These are phyloP conservation scores for Aschersonia sp. DNA, from an alignment of 2,329 filamentous ascomycete genomes.

Conservation along the genomic window DNA sequence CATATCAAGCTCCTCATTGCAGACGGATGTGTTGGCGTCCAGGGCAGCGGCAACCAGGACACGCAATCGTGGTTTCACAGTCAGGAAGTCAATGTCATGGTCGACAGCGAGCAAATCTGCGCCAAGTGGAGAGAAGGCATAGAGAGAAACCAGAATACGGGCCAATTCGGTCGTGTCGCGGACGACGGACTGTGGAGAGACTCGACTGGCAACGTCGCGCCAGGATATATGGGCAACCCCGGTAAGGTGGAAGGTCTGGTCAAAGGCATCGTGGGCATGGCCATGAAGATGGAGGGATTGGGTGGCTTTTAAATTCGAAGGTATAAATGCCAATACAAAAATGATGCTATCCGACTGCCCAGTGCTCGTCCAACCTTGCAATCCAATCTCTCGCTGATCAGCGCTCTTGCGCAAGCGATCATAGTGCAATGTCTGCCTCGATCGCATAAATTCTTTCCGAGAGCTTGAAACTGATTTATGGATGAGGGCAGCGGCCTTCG, in stretches of 20 bases:
- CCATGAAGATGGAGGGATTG: slow-evolving; percentile 6
- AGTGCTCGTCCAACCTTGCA: too few relatives aligned
- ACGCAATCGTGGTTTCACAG: slow-evolving; percentile 69
- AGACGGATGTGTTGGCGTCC: slow-evolving; percentile 52
- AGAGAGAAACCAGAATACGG: slow-evolving; percentile 53
- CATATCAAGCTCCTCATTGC: slow-evolving; percentile 68
- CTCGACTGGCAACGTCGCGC: slow-evolving; percentile 3
- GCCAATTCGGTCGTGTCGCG: slow-evolving; percentile 21
- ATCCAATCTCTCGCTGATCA: too few relatives aligned
- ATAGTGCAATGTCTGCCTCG: too few relatives aligned
- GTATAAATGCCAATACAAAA: neutral
- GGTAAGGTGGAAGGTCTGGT: slow-evolving; percentile 5
- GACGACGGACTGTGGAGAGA: slow-evolving; percentile 8
- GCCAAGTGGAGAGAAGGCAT: slow-evolving; percentile 46
- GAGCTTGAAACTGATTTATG: too few relatives aligned
- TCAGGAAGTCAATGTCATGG: slow-evolving; percentile 64
- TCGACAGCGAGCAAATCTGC: slow-evolving; percentile 51
- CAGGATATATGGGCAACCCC: slow-evolving; percentile 8
- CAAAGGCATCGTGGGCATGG: slow-evolving; percentile 7
- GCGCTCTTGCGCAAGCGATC: too few relatives aligned
- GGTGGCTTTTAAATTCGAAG: slow-evolving; percentile 1
- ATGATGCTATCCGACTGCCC: too few relatives aligned
- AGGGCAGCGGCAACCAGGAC: slow-evolving; percentile 68
- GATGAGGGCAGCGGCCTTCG: too few relatives aligned
- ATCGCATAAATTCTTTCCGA: too few relatives aligned